A percentile compares a stretch with the other conserved stretches of the same genome.
Conservation (phyloP, 495 filamentous ascomycete genomes). For the Penicillium malachiteum region DNA sequence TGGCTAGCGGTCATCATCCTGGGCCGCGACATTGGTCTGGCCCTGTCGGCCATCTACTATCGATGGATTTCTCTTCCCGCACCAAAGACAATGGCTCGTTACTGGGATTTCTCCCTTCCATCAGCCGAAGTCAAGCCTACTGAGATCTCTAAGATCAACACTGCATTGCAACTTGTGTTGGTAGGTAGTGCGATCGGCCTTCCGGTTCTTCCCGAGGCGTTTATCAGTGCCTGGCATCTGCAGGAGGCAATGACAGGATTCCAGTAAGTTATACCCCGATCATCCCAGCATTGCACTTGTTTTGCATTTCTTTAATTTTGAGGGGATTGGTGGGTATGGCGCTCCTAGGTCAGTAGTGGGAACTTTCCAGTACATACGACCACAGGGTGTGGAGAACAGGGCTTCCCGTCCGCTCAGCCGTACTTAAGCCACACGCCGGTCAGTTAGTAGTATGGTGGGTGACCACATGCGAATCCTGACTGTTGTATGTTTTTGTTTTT, state of each 20-base stretch:
- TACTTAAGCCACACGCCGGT: constrained; percentile 51
- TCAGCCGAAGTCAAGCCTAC: constrained; percentile 92
- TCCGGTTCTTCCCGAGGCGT: constrained; percentile 57
- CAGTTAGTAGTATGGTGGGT: constrained; percentile 52
- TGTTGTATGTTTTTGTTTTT: constrained; percentile 39
- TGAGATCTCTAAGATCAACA: constrained; percentile 86
- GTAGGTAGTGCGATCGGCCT: constrained; percentile 75
- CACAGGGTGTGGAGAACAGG: constrained; percentile 51
- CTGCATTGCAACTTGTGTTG: constrained; percentile 73
- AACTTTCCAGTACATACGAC: constrained; percentile 38
- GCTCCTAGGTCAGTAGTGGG: constrained; percentile 8
- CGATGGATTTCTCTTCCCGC: constrained; percentile 90
- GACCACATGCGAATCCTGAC: constrained; percentile 50
- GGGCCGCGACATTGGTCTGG: constrained; percentile 82
- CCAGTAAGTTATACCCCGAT: constrained; percentile 59
- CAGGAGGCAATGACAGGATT: constrained; percentile 57
- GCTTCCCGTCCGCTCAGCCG: constrained; percentile 50
- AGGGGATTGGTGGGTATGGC: neutral
- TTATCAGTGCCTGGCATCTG: constrained; percentile 49
- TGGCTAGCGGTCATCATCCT: constrained; percentile 88
- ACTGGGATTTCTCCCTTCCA: constrained; percentile 96
- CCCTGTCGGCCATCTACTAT: constrained; percentile 89
- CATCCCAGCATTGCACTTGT: neutral
- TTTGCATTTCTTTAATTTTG: neutral
- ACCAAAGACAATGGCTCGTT: constrained; percentile 88